Base-by-base conservation (phyloP, 768 basidiomycete genomes). In the Tylopilus sp. region DNA sequence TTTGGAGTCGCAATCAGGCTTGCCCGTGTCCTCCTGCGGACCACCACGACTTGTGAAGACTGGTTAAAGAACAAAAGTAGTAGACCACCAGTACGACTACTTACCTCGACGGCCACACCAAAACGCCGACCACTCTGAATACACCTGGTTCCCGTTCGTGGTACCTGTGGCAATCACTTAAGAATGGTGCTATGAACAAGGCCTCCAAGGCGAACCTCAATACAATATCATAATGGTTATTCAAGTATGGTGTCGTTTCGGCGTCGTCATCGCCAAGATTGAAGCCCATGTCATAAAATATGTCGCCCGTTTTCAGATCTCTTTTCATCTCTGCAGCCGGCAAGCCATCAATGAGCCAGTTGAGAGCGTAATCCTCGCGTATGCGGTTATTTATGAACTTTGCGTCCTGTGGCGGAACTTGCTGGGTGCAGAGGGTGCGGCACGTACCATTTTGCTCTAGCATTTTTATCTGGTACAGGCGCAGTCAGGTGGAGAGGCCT, bases 281-380 rank as follows among this genome's bases (percentile, higher is more conserved):
- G 75, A 98, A 98, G 1, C 95, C 89, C 74, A 92, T 87, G 72
- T 96, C 94, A 63, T 87, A 92, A 72, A 96, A 98, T 14, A 87
- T 64, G 34, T 96, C 92, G n/a, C 83, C 81, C 3, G 83, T 91
- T 60, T 86, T 81, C 41, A 74, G 63, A 66, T 97, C 93, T 31
- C 77, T 72, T 71, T 92, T 95, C 87, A 92, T 90, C 72, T 97
- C 93, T 16, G 92, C 91, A 7, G 89, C 91, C 3, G 95, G 96
- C 26, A 98, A 78, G 13, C 95, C 95, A 62, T 98, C 96, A 36
- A 98, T 76, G 29, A 98, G 85, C 88, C 94, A 96, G 63, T 97
- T 97, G 50, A 97, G 74, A 2, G 91, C 89, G 63, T 98, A 97
- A 64, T 92, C 89, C 67, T 98, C 94, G 40, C 80, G 78, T 66